A percentile compares a stretch with the other conserved stretches of the same genome.
These are phyloP conservation scores for Amaranthus hypochondriacus DNA, from an alignment of 148 eudicot species.

Conservation along the genomic window DNA sequence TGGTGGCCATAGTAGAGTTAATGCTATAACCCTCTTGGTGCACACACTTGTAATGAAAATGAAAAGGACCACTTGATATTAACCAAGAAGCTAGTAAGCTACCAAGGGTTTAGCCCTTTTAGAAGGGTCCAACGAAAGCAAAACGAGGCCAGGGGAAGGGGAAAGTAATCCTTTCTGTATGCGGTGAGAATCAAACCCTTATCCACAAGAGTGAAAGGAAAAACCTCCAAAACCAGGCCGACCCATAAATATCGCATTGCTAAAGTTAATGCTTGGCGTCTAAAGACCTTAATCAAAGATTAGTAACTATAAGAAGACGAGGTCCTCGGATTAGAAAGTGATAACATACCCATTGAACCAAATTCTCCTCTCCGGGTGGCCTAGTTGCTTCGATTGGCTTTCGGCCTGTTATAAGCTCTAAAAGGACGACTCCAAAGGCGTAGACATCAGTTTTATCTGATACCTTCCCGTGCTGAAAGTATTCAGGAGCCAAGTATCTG, in stretches of 20 bases:
- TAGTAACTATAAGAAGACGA: not conserved
- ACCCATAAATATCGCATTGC: not conserved
- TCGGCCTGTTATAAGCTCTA: conserved; percentile 83
- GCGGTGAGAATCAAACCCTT: too few species aligned
- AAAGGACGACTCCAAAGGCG: conserved; percentile 87
- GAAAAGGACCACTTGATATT: conserved; percentile 1
- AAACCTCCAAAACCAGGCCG: not conserved
- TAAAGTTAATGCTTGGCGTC: not conserved
- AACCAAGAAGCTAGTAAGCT: not conserved
- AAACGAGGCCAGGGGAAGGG: not conserved
- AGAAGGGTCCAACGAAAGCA: not conserved
- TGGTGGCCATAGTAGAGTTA: not conserved
- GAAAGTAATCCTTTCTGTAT: too few species aligned
- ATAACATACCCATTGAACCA: conserved; percentile 83
- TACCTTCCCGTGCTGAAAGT: conserved; percentile 95
- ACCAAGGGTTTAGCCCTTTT: not conserved
- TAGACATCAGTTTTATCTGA: conserved; percentile 96
- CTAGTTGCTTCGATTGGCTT: conserved; percentile 79
- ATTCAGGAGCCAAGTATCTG: conserved; percentile 97
- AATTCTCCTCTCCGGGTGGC: conserved; percentile 84
- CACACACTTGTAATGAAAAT: conserved; percentile 3
- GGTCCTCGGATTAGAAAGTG: not conserved
- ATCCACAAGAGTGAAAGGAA: too few species aligned
- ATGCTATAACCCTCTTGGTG: not conserved
- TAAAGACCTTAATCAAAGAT: not conserved